Base-by-base conservation (phyloP, 208 protist genomes). In the Leishmania arabica region DNA sequence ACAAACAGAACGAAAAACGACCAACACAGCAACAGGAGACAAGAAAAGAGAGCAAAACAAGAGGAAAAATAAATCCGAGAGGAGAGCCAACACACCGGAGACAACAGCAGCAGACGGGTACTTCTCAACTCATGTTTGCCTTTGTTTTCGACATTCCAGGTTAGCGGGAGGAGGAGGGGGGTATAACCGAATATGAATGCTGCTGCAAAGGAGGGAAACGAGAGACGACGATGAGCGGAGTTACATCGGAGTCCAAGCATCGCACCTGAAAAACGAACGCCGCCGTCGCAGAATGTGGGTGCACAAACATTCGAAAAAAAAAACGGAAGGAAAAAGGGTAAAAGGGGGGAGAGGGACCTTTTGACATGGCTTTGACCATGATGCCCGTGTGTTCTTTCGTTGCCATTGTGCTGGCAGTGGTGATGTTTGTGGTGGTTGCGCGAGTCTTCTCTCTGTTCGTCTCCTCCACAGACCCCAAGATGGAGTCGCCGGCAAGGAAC, bases 31-130 rank as follows among this genome's bases (percentile, higher is more conserved):
- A 75, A 60, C 19, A 37, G 49, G 3, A 42, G 49, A 37, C 42
- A 24, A 21, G 51, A 66, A 76, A 82, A 82, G 53, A 27, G 13
- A 45, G 13, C 17, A 76, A 82, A 79, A 27, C 13, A 31, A 45
- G 13, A 8, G 24, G 58, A 78, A 71, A n/a, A 64, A 80, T 54
- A 80, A 76, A 75, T 69, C 7, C 7, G 31, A 53, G 21, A 65
- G 19, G 19, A 40, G 71, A 58, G 71, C 47, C 2, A 42, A 60
- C 45, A 60, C 49, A 40, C 71, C 40, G 24, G 31, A 60, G 21
- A 78, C 13, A 49, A 47, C 15, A 69, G 17, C 9, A 77, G 74
- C 37, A 77, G 77, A 53, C 19, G 11, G 45, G 75, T 40, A 54
- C 37, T 37, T 79, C 7, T 60, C 37, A 79, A 72, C 42, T 21